Base-by-base conservation (phyloP, 2,329 filamentous ascomycete species). In the Aspergillus hiratsukae region DNA sequence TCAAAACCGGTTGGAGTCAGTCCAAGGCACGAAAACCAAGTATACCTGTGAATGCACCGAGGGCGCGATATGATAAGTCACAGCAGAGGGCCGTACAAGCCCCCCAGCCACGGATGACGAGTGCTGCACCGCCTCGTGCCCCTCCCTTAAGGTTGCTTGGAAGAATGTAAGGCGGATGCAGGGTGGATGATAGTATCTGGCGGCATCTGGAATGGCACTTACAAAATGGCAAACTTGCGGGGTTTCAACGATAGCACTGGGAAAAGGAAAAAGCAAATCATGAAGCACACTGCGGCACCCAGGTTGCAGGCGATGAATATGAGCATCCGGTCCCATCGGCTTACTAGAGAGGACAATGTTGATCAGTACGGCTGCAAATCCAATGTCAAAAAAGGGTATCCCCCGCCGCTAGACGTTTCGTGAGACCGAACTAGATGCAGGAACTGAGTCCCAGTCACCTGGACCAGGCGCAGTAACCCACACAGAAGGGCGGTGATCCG, bases 181-280 rank as follows among this genome's bases (percentile, higher is more conserved):
- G 58, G 35, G 61, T 64, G 59, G 45, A 45, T 53, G 41, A 54
- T 52, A 53, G 37, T 19, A n/a, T 19, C 25, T 50, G 40, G 35
- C 52, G 58, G 57, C 46, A 54, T 58, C 53, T 63, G 60, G 48
- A 40, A 43, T 56, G 54, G 55, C 19, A 93, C 93, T 89, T 86
- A 97, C 94, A 97, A 76, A 63, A 96, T 91, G 54, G 93, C 92
- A 80, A 99, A 97, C 81, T 97, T 99, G 76, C 89, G 86, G 65
- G 93, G 92, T 72, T 83, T 87, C 63, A 91, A 76, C 64, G 89
- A 83, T 64, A 97, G 82, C 58, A 92, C 82, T 54, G 92, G 92
- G 78, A 96, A 93, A 56, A 97, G 81, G 66, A 87, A 87, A 78
- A 97, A 96, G 80, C 90, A 76, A 67, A 96, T 86, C 72, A 95